Base-by-base conservation (phyloP, 495 filamentous ascomycete species). In the Apiosordaria backusii region DNA sequence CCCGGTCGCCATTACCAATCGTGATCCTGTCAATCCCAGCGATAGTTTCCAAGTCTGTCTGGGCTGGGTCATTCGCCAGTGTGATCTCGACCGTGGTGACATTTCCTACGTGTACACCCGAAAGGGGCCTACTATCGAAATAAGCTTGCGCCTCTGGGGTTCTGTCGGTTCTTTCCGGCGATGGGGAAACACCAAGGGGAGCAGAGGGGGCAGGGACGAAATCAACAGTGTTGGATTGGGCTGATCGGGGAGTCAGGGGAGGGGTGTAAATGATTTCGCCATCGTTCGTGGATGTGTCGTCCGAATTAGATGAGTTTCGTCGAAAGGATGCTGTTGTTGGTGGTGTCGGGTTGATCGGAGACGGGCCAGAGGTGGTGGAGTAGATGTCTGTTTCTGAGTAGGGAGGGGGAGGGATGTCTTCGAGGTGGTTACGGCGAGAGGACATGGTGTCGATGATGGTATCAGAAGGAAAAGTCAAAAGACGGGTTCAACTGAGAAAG, bases 371-470 rank as follows among this genome's bases (percentile, higher is more conserved):
- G 45, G 65, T 23, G 52, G 2, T 69, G 22, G 79, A 81, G 70
- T 74, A 79, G 54, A 81, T 72, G 68, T 84, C 82, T n/a, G 78
- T 83, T 66, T 83, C 80, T 52, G 72, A 71, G 69, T 84, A 85
- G 4, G 83, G 83, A 2, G 83, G 82, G 2, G 82, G 83, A 35
- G 83, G 76, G 52, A 72, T 58, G 65, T 81, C 75, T 61, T 61
- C 59, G 29, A 61, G 24, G 27, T 10, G 25, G 5, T 13, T 13
- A 21, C 59, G 59, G 23, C n/a, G 66, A 60, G 69, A 63, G 10
- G 70, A 18, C 72, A 75, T 76, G 57, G 4, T 68, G 65, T n/a
- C 7, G 22, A 55, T 55, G 22, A 55, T 55, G 21, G 18, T n/a
- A 54, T 1, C 16, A 18, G 1, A 54, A 58, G 6, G n/a, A 58